phyloP scores from a whole-genome alignment of 2,329 filamentous ascomycete species.

The Alternaria brassicicola region DNA sequence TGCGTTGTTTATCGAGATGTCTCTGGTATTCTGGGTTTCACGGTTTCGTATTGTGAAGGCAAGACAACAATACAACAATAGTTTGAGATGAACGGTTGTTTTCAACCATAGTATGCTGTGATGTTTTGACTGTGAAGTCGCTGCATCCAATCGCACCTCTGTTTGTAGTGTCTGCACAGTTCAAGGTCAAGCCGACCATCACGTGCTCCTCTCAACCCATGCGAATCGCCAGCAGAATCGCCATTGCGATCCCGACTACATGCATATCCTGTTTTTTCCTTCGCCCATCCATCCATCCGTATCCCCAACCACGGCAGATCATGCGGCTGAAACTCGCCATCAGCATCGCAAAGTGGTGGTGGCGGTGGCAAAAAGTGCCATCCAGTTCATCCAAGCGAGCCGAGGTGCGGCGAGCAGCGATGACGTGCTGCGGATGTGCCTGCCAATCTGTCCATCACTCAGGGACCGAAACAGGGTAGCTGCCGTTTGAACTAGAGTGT shows the following conservation, averaged over 20 bases:
- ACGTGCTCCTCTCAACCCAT: too few relatives aligned
- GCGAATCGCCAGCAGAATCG: too few relatives aligned
- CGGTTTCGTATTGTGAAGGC: neutral
- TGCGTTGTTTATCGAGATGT: neutral
- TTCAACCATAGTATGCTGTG: too few relatives aligned
- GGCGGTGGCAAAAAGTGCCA: neutral
- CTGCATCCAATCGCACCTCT: neutral
- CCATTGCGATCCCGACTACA: neutral
- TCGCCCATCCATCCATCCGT: neutral
- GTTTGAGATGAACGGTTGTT: neutral
- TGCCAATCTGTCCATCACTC: neutral
- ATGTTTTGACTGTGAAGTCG: too few relatives aligned
- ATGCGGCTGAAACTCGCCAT: neutral
- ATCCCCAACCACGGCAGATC: neutral
- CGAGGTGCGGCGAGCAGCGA: neutral
- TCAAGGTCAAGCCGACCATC: too few relatives aligned
- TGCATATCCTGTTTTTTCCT: neutral
- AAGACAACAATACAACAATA: neutral
- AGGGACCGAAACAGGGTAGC: neutral
- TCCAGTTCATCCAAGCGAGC: too few relatives aligned
- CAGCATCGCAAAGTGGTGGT: neutral
- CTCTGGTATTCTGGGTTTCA: too few relatives aligned
- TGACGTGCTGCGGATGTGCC: neutral
- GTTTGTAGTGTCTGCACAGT: too few relatives aligned
- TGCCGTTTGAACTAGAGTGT: neutral